Evolutionary conservation across 345 rosid genomes (phyloP).

Genomic region (Ceriops zippeliana): DNA sequence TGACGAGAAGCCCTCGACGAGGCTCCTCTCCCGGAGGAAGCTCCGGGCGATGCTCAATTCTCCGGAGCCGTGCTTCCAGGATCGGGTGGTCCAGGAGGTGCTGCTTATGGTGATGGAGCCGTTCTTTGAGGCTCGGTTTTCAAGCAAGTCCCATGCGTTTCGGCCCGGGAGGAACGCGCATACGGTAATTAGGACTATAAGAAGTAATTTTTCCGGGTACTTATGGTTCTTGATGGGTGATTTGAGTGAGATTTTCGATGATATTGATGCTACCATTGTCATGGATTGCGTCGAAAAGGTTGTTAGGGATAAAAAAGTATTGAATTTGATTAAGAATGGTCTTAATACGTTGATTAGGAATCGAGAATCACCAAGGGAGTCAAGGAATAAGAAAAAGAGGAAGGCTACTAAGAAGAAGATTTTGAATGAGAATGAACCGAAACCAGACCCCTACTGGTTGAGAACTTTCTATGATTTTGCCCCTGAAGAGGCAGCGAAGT

Average conservation of each 20-base stretch:
- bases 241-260: constrained; percentile 53
- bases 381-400: constrained; percentile 39
- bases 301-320: constrained; percentile 66
- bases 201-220: constrained; percentile 90
- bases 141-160: constrained; percentile 67
- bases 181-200: constrained; percentile 76
- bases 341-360: constrained; percentile 33
- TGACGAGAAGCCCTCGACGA: constrained; percentile 45
- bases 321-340: constrained; percentile 55
- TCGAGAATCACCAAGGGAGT: constrained; percentile 31
- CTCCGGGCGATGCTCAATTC: constrained; percentile 44
- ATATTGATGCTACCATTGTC: constrained; percentile 46
- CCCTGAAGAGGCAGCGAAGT: constrained; percentile 83
- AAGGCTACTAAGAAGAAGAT: constrained; percentile 66
- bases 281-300: constrained; percentile 54
- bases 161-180: constrained; percentile 92
- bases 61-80: constrained; percentile 72
- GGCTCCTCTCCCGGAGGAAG: constrained; percentile 53
- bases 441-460: constrained; percentile 96
- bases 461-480: constrained; percentile 79
- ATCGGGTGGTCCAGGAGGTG: constrained; percentile 85
- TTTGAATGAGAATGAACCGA: constrained; percentile 75
- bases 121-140: constrained; percentile 73
- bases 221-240: constrained; percentile 89
- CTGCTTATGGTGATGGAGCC: constrained; percentile 82